Percentiles rank a stretch among this genome's conserved stretches.
phyloP scores from a whole-genome alignment of 2,329 filamentous ascomycete species.

The Magnaporthales sp. region DNA sequence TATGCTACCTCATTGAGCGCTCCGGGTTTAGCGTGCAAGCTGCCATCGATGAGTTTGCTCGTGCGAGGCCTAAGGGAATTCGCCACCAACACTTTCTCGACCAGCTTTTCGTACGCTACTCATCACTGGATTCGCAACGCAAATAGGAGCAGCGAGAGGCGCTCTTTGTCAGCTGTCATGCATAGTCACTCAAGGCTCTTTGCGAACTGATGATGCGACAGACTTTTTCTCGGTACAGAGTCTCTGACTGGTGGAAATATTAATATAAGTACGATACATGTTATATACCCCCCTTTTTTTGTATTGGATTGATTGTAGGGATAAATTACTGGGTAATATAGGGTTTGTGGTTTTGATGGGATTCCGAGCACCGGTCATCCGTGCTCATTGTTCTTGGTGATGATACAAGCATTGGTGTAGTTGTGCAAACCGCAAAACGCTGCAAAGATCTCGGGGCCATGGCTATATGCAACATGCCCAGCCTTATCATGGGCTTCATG shows the following conservation, averaged over 20 bases:
- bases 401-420: neutral
- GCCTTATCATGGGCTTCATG: neutral
- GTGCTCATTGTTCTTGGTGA: neutral
- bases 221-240: neutral
- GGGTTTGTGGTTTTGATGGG: neutral
- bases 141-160: neutral
- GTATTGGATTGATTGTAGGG: neutral
- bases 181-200: neutral
- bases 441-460: neutral
- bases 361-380: neutral
- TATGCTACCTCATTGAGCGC: constrained; percentile 81
- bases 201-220: neutral
- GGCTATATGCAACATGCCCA: neutral
- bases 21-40: constrained; percentile 63
- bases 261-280: neutral
- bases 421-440: neutral
- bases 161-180: neutral
- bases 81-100: constrained; percentile 85
- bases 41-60: constrained; percentile 71
- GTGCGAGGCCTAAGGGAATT: constrained; percentile 70
- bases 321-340: neutral
- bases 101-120: constrained; percentile 70
- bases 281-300: neutral
- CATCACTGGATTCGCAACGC: neutral
- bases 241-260: neutral